Conservation (phyloP, 192 early-diverging fungal genomes). For the Jimgerdemannia flammicorona region DNA sequence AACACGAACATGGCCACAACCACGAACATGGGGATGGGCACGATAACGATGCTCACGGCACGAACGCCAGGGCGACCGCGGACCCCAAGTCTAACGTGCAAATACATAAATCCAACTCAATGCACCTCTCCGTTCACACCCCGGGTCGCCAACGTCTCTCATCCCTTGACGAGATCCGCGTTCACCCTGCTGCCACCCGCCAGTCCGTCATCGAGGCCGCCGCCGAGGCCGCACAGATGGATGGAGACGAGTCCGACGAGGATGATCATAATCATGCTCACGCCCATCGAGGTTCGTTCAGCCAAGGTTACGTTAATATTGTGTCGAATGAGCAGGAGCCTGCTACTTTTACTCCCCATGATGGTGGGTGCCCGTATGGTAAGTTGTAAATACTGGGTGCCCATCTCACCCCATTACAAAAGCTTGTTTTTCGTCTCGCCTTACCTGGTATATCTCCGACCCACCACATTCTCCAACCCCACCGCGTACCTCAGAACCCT, state of each 20-base stretch:
- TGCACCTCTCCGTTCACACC: background rate
- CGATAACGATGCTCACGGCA: background rate
- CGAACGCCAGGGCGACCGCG: background rate
- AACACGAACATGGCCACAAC: constrained; percentile 49
- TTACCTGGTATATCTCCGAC: too few species aligned
- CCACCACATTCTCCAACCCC: too few species aligned
- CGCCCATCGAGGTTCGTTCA: constrained; percentile 8
- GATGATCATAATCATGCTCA: constrained; percentile 33
- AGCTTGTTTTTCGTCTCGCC: too few species aligned
- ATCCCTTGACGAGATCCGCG: constrained; percentile 36
- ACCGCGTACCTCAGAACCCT: too few species aligned
- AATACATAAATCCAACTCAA: background rate
- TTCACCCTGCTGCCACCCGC: constrained; percentile 47
- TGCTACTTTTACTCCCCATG: too few species aligned
- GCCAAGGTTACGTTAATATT: too few species aligned
- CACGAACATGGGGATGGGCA: constrained; percentile 16
- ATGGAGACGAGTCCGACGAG: background rate
- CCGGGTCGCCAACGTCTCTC: background rate
- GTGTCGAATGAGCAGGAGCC: too few species aligned
- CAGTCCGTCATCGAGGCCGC: constrained; percentile 48
- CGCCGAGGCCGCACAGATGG: background rate
- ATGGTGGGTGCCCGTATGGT: too few species aligned
- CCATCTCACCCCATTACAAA: too few species aligned
- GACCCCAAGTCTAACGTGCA: background rate
- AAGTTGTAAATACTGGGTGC: too few species aligned